These are phyloP conservation scores for Pichia sp. DNA, from an alignment of 1,139 yeast genomes.

Conservation along the genomic window DNA sequence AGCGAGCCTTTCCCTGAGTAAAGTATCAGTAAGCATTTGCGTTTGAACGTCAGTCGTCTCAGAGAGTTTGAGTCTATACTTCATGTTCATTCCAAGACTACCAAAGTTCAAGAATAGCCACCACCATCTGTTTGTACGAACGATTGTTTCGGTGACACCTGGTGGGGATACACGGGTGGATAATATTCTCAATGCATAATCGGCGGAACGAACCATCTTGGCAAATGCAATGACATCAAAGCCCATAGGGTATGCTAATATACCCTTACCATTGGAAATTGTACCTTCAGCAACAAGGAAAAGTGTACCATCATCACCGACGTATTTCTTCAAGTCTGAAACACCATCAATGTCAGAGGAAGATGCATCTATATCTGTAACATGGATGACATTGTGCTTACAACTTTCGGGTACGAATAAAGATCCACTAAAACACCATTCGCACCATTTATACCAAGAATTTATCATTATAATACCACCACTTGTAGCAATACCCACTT, in stretches of 20 bases:
- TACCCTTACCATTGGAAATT: slow-evolving; percentile 47
- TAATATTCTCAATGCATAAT: slow-evolving; percentile 34
- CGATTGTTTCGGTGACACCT: slow-evolving; percentile 19
- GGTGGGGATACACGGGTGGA: slow-evolving; percentile 28
- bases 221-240: slow-evolving; percentile 16
- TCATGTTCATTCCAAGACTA: slow-evolving; percentile 22
- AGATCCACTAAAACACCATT: slow-evolving; percentile 16
- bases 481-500: slow-evolving; percentile 38
- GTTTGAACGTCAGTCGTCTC: slow-evolving; percentile 6
- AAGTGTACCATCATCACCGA: slow-evolving; percentile 26
- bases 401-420: slow-evolving; percentile 8
- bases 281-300: slow-evolving; percentile 62
- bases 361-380: slow-evolving; percentile 7
- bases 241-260: slow-evolving; percentile 18
- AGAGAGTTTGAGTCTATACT: slow-evolving; percentile 23
- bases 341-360: slow-evolving; percentile 6
- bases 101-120: slow-evolving; percentile 17
- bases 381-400: slow-evolving; percentile 4
- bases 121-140: slow-evolving; percentile 16
- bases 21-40: slow-evolving; percentile 16
- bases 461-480: slow-evolving; percentile 32
- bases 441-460: slow-evolving; percentile 1
- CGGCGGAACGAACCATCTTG: slow-evolving; percentile 10
- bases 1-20: slow-evolving; percentile 29
- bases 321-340: slow-evolving; percentile 2